Percentiles rank a stretch among this genome's conserved stretches.
Evolutionary conservation across 2,329 filamentous ascomycete genomes (phyloP).

Genomic region (Hymenotorrendiella dingleyae): DNA sequence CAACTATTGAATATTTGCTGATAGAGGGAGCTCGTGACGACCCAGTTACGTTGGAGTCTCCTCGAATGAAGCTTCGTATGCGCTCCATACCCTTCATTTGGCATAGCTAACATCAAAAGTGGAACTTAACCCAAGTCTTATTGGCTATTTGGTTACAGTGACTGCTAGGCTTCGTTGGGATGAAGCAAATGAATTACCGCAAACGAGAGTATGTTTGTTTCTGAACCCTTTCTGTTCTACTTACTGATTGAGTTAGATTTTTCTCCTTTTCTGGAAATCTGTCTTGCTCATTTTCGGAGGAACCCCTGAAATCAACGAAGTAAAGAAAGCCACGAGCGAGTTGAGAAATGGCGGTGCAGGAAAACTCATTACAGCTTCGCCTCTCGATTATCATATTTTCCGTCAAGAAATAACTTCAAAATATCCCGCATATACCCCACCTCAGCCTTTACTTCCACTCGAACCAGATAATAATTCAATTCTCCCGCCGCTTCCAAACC

Average conservation of each 20-base stretch:
- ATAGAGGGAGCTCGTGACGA: slow-evolving; percentile 53
- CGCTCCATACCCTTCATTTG: slow-evolving; percentile 12
- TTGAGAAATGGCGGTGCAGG: slow-evolving; percentile 43
- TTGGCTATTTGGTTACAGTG: slow-evolving; percentile 66
- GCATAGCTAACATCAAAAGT: slow-evolving; percentile 32
- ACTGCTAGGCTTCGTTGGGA: slow-evolving; percentile 69
- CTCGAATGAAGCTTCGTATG: slow-evolving; percentile 42
- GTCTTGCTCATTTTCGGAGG: slow-evolving; percentile 82
- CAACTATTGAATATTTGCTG: slow-evolving; percentile 56
- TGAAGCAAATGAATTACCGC: slow-evolving; percentile 55
- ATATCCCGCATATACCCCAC: slow-evolving; percentile 93
- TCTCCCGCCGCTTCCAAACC: slow-evolving; percentile 75
- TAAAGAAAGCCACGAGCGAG: slow-evolving; percentile 68
- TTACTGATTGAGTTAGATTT: slow-evolving; percentile 47
- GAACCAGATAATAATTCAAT: slow-evolving; percentile 90
- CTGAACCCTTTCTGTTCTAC: background rate
- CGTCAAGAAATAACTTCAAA: slow-evolving; percentile 96
- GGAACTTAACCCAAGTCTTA: slow-evolving; percentile 58
- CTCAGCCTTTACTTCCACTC: slow-evolving; percentile 73
- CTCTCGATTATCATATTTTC: slow-evolving; percentile 92
- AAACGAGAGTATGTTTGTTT: slow-evolving; percentile 51
- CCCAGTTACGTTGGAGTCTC: slow-evolving; percentile 38
- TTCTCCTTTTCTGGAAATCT: slow-evolving; percentile 88
- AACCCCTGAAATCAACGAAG: slow-evolving; percentile 61
- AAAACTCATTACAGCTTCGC: slow-evolving; percentile 81